Conservation (phyloP, 2,329 filamentous ascomycete species). For the Nemania sp. region DNA sequence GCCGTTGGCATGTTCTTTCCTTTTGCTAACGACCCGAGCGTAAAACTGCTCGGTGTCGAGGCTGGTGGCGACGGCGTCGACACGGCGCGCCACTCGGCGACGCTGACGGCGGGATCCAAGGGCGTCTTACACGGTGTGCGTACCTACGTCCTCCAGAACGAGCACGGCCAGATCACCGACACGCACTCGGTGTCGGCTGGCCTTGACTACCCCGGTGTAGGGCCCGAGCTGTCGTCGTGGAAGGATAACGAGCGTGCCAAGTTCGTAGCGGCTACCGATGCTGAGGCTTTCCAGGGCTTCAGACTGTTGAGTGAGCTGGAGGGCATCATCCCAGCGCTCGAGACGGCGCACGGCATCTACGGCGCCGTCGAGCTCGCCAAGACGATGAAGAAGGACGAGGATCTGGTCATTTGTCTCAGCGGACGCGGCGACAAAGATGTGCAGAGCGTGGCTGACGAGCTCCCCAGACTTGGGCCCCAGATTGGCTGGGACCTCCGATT, state of each 20-base stretch:
- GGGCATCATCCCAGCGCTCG: constrained; percentile 94
- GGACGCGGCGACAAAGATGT: constrained; percentile 98
- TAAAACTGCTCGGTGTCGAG: constrained; percentile 91
- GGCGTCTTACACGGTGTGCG: constrained; percentile 94
- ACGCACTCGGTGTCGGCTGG: constrained; percentile 97
- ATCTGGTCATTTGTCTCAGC: constrained; percentile 91
- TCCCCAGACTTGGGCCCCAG: constrained; percentile 83
- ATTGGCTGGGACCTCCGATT: constrained; percentile 77
- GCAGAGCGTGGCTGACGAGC: constrained; percentile 93
- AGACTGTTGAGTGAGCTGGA: constrained; percentile 82
- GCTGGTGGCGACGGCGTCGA: constrained; percentile 92
- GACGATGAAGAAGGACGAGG: constrained; percentile 84
- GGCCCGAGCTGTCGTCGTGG: constrained; percentile 88
- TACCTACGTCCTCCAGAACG: constrained; percentile 92
- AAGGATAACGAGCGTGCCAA: constrained; percentile 86
- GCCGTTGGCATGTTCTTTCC: constrained; percentile 98
- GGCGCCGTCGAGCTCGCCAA: constrained; percentile 89
- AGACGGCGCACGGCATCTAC: constrained; percentile 90
- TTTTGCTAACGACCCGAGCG: constrained; percentile 80
- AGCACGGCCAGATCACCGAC: constrained; percentile 89
- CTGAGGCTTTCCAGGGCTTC: constrained; percentile 88
- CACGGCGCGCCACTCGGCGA: constrained; percentile 83
- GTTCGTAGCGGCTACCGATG: constrained; percentile 90
- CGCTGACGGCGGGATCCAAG: constrained; percentile 81
- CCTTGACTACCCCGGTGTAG: constrained; percentile 95